Evolutionary conservation across 768 basidiomycete genomes (phyloP), one percentile per base, ranked within the genome.

Genomic region (Mycena vulgaris): DNA sequence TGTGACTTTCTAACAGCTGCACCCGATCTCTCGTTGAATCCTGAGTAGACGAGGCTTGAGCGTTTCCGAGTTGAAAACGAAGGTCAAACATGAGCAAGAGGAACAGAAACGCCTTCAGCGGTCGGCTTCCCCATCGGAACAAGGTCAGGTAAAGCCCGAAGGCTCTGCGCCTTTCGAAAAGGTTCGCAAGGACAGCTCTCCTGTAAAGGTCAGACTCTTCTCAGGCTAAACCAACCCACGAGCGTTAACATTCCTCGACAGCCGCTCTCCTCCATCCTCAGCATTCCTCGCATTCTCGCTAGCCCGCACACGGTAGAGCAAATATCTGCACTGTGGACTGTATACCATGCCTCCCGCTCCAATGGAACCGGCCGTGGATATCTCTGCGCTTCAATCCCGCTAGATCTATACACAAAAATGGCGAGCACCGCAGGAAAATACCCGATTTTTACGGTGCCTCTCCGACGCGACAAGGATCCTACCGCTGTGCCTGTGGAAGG

Each of bases 261-360:
- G 97, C 92, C 96, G 13, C 86, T 99, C 25, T 88, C 90, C 5
- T 89, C 87, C 11, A 92, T 98, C 69, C 83, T 98, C 74, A 96
- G 98, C 79, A 78, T 97, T 16, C 82, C 89, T 23, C 89, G 90
- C 61, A 80, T 97, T 27, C 75, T 94, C 65, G 83, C 88, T 28
- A 87, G 87, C 13, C 89, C 93, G 0, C 93, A 95, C 78, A 91
- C 93, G 3, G 63, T 90, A 7, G 87, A 88, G 13, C 93, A 95
- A 77, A 87, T 99, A 74, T 88, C 92, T 5, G 87, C 91, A 0
- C 85, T 98, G 0, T 99, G 97, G 97, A 94, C 90, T 4, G 88
- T 93, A 0, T 98, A 97, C 76, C 97, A 99, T 78, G 87, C 89
- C 17, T 90, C 93, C 5, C 90, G 94, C 33, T 92, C 94, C 1